Evolutionary conservation across 129 eudicot genomes (phyloP).

Genomic region (Arctium lappa): DNA sequence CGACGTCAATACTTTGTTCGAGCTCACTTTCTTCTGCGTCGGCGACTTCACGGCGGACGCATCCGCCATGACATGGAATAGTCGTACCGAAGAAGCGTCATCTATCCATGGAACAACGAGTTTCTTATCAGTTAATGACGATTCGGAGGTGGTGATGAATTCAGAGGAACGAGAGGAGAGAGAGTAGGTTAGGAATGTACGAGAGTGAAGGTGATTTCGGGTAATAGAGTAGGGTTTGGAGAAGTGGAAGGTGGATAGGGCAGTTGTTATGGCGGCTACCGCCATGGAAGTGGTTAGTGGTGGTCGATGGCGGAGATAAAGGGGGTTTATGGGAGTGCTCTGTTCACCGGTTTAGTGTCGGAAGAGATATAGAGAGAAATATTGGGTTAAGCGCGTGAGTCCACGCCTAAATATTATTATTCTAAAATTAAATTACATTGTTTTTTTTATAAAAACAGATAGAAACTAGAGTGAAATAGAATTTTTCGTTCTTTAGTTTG

Average conservation of each 20-base stretch:
- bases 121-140: slow-evolving; percentile 35
- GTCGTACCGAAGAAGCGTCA: slow-evolving; percentile 40
- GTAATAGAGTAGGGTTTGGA: slow-evolving; percentile 26
- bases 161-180: slow-evolving; percentile 37
- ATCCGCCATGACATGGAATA: slow-evolving; percentile 41
- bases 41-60: slow-evolving; percentile 20
- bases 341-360: neutral
- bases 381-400: no score
- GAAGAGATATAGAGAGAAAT: no score
- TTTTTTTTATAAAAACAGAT: no score
- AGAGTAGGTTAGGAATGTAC: slow-evolving; percentile 34
- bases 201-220: slow-evolving; percentile 37
- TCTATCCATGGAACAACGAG: slow-evolving; percentile 55
- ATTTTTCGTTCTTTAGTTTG: no score
- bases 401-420: no score
- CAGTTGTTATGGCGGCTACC: slow-evolving; percentile 36
- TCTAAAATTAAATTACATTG: no score
- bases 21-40: slow-evolving; percentile 34
- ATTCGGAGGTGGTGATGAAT: slow-evolving; percentile 50
- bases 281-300: slow-evolving; percentile 32
- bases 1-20: slow-evolving; percentile 26
- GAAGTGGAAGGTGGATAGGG: slow-evolving; percentile 57
- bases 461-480: no score
- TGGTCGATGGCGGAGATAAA: slow-evolving; percentile 5
- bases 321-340: slow-evolving; percentile 15